Percentiles rank a stretch among this genome's conserved stretches.
These are phyloP conservation scores for Pharnaceum exiguum DNA, from an alignment of 148 eudicot genomes.

Conservation along the genomic window DNA sequence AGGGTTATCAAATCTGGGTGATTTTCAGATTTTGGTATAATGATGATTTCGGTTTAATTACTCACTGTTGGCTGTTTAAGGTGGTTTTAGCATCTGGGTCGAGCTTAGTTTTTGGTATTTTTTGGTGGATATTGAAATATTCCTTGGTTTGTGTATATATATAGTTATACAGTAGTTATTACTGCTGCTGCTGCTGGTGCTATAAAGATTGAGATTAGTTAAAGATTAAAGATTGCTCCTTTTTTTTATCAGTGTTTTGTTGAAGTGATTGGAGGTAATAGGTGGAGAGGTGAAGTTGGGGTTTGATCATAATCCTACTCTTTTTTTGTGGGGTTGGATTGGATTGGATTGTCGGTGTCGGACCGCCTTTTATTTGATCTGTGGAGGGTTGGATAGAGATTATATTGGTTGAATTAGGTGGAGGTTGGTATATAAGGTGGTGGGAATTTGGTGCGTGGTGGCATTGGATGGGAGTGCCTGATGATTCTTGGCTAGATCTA, in stretches of 20 bases:
- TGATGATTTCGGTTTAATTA: constrained; percentile 20
- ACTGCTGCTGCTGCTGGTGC: too few relatives aligned
- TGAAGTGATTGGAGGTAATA: constrained; percentile 15
- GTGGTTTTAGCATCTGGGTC: constrained; percentile 18
- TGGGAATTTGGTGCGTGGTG: constrained; percentile 29
- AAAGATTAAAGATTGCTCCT: constrained; percentile 16
- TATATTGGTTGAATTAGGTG: constrained; percentile 11
- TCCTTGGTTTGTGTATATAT: constrained; percentile 26
- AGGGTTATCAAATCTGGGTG: constrained; percentile 33
- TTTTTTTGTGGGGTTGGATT: constrained; percentile 44
- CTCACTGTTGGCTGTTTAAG: neutral
- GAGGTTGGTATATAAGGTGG: constrained; percentile 19
- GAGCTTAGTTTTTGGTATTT: constrained; percentile 7
- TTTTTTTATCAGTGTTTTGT: constrained; percentile 28
- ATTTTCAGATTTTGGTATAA: constrained; percentile 32
- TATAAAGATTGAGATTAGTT: too few relatives aligned
- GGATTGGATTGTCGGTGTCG: neutral
- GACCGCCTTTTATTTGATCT: constrained; percentile 1
- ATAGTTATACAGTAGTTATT: too few relatives aligned
- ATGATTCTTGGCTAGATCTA: constrained; percentile 48
- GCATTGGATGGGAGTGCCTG: constrained; percentile 72
- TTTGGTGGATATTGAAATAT: constrained; percentile 9
- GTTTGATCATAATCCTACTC: constrained; percentile 34
- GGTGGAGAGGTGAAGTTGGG: constrained; percentile 9
- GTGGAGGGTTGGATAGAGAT: constrained; percentile 10